phyloP scores from a whole-genome alignment of 257 asterid genomes.

The Leonotis leonurus region DNA sequence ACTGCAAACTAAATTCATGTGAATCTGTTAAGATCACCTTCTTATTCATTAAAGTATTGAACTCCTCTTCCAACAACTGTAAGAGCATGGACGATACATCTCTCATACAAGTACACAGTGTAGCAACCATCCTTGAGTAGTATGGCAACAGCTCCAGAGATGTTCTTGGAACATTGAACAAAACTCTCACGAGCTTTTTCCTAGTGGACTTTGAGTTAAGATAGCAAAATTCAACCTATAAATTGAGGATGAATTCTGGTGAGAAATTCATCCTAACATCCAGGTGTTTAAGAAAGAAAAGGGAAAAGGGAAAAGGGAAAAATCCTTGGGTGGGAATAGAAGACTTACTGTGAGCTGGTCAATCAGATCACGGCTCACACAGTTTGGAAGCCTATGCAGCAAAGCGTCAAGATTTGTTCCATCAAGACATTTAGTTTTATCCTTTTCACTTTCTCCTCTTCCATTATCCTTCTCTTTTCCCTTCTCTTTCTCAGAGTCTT shows the following conservation, averaged over 20 bases:
- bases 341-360: conserved; percentile 86
- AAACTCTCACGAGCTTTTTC: conserved; percentile 92
- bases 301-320: conserved; percentile 1
- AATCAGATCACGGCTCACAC: conserved; percentile 97
- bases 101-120: conserved; percentile 92
- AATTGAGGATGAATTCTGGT: conserved; percentile 6
- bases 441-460: conserved; percentile 82
- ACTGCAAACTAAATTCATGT: conserved; percentile 4
- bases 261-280: conserved; percentile 22
- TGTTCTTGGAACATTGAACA: conserved; percentile 96
- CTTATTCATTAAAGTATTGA: conserved; percentile 78
- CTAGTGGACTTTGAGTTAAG: conserved; percentile 88
- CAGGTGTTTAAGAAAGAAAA: conserved; percentile 10
- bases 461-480: conserved; percentile 81
- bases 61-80: conserved; percentile 94
- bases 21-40: conserved; percentile 48
- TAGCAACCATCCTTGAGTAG: conserved; percentile 96
- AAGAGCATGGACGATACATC: conserved; percentile 87
- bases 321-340: conserved; percentile 18
- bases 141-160: conserved; percentile 89
- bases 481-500: conserved; percentile 45
- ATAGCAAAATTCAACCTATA: conserved; percentile 98
- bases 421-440: conserved; percentile 79
- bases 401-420: conserved; percentile 86
- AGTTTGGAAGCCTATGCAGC: conserved; percentile 89